Conservation (phyloP, 495 filamentous ascomycete genomes). For the Cryomyces minteri region DNA sequence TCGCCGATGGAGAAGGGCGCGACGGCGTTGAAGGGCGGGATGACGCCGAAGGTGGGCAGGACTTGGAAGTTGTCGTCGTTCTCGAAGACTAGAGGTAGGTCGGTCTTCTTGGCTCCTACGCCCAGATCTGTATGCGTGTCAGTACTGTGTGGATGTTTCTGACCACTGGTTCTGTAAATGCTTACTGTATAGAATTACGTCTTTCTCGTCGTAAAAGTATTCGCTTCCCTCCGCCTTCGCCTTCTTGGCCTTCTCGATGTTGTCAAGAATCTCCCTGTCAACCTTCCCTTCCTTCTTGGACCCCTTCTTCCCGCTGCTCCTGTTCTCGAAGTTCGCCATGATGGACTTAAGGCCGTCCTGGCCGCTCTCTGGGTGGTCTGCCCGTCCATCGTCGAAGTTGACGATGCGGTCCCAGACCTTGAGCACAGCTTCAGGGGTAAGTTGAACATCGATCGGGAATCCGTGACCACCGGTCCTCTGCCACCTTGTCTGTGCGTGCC, state of each 20-base stretch:
- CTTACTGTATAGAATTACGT: conserved; percentile 75
- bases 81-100: conserved; percentile 78
- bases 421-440: conserved; percentile 74
- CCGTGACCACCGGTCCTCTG: conserved; percentile 80
- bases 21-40: conserved; percentile 77
- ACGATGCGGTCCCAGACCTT: conserved; percentile 62
- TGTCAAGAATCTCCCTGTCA: conserved; percentile 33
- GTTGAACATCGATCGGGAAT: conserved; percentile 75
- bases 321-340: conserved; percentile 83
- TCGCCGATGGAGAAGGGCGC: conserved; percentile 66
- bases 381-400: conserved; percentile 77
- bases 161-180: neutral
- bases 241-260: conserved; percentile 63
- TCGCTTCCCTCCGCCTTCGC: conserved; percentile 52
- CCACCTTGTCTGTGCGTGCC: conserved; percentile 85
- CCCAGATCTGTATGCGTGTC: conserved; percentile 40
- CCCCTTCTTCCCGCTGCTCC: conserved; percentile 17
- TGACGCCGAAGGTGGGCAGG: conserved; percentile 84
- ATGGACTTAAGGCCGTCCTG: conserved; percentile 66
- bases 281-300: conserved; percentile 10
- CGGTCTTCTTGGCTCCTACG: conserved; percentile 81
- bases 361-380: conserved; percentile 70
- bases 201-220: conserved; percentile 68
- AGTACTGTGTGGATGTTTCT: conserved; percentile 3
- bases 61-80: conserved; percentile 79